Evolutionary conservation across 2,329 filamentous ascomycete species (phyloP).

Genomic region (Stagonosporopsis cucurbitacearum): DNA sequence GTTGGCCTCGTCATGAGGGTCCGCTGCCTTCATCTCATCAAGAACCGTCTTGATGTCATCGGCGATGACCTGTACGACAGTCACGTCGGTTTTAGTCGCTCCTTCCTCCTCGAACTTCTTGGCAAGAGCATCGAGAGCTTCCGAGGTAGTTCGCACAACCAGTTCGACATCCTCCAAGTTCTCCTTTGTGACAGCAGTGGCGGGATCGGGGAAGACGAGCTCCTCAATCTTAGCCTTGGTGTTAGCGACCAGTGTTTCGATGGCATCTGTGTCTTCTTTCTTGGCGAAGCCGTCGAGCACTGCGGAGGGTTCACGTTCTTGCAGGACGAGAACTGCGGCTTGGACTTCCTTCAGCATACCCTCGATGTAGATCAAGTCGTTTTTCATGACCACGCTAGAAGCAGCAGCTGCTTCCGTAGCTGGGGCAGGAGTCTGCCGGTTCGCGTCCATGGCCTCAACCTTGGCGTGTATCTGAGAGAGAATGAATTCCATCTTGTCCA

Average conservation of each 20-base stretch:
- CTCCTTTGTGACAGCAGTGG: slow-evolving; percentile 70
- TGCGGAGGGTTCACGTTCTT: slow-evolving; percentile 35
- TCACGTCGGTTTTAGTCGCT: slow-evolving; percentile 79
- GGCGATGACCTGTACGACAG: slow-evolving; percentile 76
- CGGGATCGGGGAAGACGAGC: slow-evolving; percentile 68
- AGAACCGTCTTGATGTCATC: slow-evolving; percentile 77
- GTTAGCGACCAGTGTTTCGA: slow-evolving; percentile 88
- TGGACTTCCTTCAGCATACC: slow-evolving; percentile 63
- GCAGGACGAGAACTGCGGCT: slow-evolving; percentile 56
- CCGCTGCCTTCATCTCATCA: slow-evolving; percentile 66
- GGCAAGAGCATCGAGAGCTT: slow-evolving; percentile 70
- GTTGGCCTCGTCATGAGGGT: slow-evolving; percentile 60
- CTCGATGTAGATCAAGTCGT: slow-evolving; percentile 59
- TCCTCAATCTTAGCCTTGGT: slow-evolving; percentile 89
- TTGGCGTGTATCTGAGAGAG: slow-evolving; percentile 84
- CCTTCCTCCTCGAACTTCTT: slow-evolving; percentile 71
- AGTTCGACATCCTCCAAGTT: slow-evolving; percentile 69
- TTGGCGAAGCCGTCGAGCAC: slow-evolving; percentile 63
- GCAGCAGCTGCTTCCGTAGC: slow-evolving; percentile 34
- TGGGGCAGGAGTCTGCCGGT: slow-evolving; percentile 55
- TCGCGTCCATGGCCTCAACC: slow-evolving; percentile 75
- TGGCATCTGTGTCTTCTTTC: slow-evolving; percentile 86
- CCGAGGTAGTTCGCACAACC: slow-evolving; percentile 76
- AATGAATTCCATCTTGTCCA: slow-evolving; percentile 84
- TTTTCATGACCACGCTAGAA: slow-evolving; percentile 54